Percentiles rank a stretch among this genome's conserved stretches.
These are phyloP conservation scores for Amoeboaphelidium protococcarum DNA, from an alignment of 371 early-diverging fungal genomes.

Conservation along the genomic window DNA sequence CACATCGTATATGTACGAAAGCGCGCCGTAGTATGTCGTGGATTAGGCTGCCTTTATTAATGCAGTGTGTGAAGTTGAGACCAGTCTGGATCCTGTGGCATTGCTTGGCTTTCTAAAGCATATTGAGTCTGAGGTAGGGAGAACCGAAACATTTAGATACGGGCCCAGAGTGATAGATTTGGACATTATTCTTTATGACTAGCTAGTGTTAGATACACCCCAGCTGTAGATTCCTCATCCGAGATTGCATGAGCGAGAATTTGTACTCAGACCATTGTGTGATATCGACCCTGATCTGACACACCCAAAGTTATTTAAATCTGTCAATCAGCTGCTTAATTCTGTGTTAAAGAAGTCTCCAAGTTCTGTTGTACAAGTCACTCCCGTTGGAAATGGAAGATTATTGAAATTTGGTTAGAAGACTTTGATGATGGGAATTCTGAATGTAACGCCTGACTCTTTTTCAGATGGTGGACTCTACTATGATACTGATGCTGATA, in stretches of 20 bases:
- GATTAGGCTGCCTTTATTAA: conserved; percentile 84
- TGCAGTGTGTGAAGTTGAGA: conserved; percentile 48
- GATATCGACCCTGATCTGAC: conserved; percentile 15
- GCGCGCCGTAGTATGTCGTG: conserved; percentile 75
- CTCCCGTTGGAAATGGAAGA: neutral
- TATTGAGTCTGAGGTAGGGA: conserved; percentile 52
- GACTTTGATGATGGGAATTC: conserved; percentile 78
- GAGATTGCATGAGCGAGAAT: conserved; percentile 63
- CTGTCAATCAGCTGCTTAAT: neutral
- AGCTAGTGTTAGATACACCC: conserved; percentile 25
- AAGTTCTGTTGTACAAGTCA: conserved; percentile 3
- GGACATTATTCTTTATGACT: conserved; percentile 76
- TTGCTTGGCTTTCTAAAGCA: conserved; percentile 51
- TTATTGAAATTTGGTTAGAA: conserved; percentile 6
- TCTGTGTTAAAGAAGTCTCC: neutral
- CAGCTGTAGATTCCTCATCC: conserved; percentile 67
- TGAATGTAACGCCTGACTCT: conserved; percentile 88
- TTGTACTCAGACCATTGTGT: conserved; percentile 75
- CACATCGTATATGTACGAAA: conserved; percentile 86
- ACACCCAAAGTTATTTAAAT: neutral
- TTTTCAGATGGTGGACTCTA: conserved; percentile 76
- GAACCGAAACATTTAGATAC: conserved; percentile 28
- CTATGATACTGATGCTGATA: too few species aligned
- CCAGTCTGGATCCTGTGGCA: conserved; percentile 37
- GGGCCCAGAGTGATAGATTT: conserved; percentile 83